These are phyloP conservation scores for Amyloporia xantha DNA, from an alignment of 768 basidiomycete species.

Conservation along the genomic window DNA sequence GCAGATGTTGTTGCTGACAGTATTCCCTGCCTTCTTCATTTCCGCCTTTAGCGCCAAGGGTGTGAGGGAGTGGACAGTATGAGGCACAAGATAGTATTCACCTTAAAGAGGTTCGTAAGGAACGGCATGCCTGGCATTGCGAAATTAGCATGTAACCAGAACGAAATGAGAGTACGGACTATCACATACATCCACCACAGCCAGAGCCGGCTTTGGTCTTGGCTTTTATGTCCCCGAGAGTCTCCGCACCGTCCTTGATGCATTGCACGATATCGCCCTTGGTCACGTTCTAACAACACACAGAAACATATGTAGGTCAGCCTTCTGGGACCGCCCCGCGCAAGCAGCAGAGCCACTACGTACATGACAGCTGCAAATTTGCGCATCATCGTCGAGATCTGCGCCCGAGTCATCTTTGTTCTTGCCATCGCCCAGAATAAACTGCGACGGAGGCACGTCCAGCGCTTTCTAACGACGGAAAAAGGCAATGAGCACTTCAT, in stretches of 20 bases:
- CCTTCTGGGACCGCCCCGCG: too few relatives aligned
- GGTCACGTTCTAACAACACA: conserved; percentile 38
- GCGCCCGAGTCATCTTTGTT: conserved; percentile 51
- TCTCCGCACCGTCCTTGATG: conserved; percentile 42
- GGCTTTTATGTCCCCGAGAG: conserved; percentile 47
- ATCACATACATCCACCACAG: conserved; percentile 50
- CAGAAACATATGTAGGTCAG: not conserved
- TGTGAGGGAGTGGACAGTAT: conserved; percentile 30
- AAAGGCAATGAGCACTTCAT: not conserved
- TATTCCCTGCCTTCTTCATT: conserved; percentile 61
- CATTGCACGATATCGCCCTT: conserved; percentile 51
- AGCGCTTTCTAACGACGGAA: conserved; percentile 56
- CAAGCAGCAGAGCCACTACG: not conserved
- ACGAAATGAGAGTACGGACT: not conserved
- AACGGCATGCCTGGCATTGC: conserved; percentile 43
- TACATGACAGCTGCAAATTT: conserved; percentile 62
- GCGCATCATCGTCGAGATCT: conserved; percentile 65
- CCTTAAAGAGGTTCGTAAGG: conserved; percentile 35
- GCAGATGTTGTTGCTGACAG: conserved; percentile 54
- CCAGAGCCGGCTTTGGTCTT: conserved; percentile 69
- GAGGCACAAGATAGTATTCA: conserved; percentile 5
- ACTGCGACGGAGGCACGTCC: conserved; percentile 56
- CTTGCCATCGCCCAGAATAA: conserved; percentile 52
- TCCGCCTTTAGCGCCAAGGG: conserved; percentile 40
- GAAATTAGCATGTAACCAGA: not conserved